Base-by-base conservation (phyloP, 495 filamentous ascomycete genomes). In the Neurospora sp. region DNA sequence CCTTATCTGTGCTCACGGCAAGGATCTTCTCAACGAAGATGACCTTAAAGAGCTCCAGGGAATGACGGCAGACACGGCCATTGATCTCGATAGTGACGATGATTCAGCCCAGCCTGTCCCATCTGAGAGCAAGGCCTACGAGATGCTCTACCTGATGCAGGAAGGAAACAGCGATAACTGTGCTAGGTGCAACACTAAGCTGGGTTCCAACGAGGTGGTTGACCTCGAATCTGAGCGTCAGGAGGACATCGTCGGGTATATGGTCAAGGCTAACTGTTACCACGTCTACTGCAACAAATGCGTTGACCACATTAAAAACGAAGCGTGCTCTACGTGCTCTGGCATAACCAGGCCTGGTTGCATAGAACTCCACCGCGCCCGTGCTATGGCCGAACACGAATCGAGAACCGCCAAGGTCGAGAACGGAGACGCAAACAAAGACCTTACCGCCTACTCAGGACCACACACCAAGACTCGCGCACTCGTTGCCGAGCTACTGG, bases 381-480 rank as follows among this genome's bases (percentile, higher is more conserved):
- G 90, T 4, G 84, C 92, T 7, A 86, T 92, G 48, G 82, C 85
- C 8, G 86, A 87, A 76, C 84, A 89, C 76, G 87, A 90, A 74
- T 83, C 82, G 72, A 81, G 82, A 71, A 75, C 78, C 74, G 79
- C 72, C 20, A 82, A 76, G 78, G 41, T 41, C 31, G 77, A 73
- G 70, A 79, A 87, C 83, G 70, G 82, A 80, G 72, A 71, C 27
- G 46, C 86, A 0, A 87, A 85, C 73, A 86, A 90, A 48, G 84
- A 83, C 59, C 90, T 91, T 77, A 84, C 86, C 18, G 82, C 92
- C 38, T 99, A 99, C 80, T 86, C 86, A 62, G 93, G 94, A 0
- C 94, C 94, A 0, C 93, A 96, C 75, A 96, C 94, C 37, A 99
- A 99, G 81, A 97, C 95, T 0, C 88, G 86, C 62, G 93, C 92